phyloP scores from a whole-genome alignment of 495 filamentous ascomycete genomes.

The Lasiosphaeria ovina region DNA sequence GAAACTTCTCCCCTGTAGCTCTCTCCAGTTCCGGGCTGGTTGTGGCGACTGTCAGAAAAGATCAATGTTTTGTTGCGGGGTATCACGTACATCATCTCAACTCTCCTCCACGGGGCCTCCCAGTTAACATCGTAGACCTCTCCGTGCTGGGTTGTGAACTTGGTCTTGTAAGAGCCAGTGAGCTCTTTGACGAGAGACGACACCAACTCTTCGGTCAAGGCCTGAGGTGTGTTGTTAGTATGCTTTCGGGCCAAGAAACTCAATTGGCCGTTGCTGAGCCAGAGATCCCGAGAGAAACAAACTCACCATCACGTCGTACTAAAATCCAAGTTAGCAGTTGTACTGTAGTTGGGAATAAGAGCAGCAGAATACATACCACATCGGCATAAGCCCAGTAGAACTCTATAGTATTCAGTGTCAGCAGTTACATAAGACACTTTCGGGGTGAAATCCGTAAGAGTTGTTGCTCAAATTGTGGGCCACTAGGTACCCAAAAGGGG shows the following conservation, averaged over 20 bases:
- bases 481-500: neutral
- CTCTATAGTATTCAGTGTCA: constrained; percentile 43
- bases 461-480: neutral
- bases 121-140: constrained; percentile 90
- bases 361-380: constrained; percentile 34
- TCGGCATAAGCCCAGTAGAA: constrained; percentile 97
- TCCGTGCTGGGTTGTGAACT: constrained; percentile 75
- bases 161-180: constrained; percentile 80
- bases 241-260: too few species aligned
- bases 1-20: constrained; percentile 89
- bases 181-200: constrained; percentile 88
- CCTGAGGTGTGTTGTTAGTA: neutral
- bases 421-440: neutral
- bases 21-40: constrained; percentile 72
- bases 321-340: neutral
- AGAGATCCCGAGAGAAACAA: neutral
- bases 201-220: constrained; percentile 90
- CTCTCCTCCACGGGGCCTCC: constrained; percentile 87
- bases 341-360: neutral
- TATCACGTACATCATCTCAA: constrained; percentile 76
- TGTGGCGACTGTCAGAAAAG: neutral
- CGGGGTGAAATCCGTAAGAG: neutral
- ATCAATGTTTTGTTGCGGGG: neutral
- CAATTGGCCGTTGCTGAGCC: too few species aligned
- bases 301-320: constrained; percentile 74